A percentile compares a stretch with the other conserved stretches of the same genome.
Evolutionary conservation across 352 stramenopile species (phyloP).

Genomic region (Albugo laibachii): DNA sequence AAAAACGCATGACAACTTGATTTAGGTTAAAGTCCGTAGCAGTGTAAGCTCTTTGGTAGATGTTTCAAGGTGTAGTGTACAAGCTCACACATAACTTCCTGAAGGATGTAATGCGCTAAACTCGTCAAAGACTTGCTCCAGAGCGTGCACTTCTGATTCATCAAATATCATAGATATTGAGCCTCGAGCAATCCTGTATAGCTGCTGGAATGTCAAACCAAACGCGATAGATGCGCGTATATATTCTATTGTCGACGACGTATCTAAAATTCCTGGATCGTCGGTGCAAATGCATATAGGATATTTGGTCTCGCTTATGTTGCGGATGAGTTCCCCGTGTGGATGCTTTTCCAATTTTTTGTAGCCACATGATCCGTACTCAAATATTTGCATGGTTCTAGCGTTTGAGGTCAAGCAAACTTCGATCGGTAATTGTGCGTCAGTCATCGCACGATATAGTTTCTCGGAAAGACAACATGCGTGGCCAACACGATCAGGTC

Average conservation of each 20-base stretch:
- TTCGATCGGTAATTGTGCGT: constrained; percentile 76
- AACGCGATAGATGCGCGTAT: constrained; percentile 61
- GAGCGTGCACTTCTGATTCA: constrained; percentile 9
- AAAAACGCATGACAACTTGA: no score
- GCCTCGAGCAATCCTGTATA: constrained; percentile 21
- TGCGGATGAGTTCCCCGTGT: constrained; percentile 32
- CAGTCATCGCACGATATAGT: constrained; percentile 48
- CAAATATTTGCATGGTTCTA: constrained; percentile 78
- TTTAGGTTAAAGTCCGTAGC: no score
- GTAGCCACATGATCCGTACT: constrained; percentile 10
- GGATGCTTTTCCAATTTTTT: constrained; percentile 68
- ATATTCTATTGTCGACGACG: constrained; percentile 76
- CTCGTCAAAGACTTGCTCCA: constrained; percentile 12
- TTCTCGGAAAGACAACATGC: constrained; percentile 61
- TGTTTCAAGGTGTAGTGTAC: no score
- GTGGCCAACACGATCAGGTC: constrained; percentile 83
- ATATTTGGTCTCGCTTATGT: constrained; percentile 15
- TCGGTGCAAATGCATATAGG: constrained; percentile 86
- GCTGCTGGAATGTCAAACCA: constrained; percentile 20
- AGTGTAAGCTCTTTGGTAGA: no score
- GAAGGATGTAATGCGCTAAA: constrained; percentile 1
- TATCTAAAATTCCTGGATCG: constrained; percentile 84
- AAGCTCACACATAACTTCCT: no score
- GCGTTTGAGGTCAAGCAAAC: constrained; percentile 88
- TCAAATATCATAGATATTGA: constrained; percentile 48